phyloP scores from a whole-genome alignment of 495 filamentous ascomycete species.

The Penicillium riverlandense region DNA sequence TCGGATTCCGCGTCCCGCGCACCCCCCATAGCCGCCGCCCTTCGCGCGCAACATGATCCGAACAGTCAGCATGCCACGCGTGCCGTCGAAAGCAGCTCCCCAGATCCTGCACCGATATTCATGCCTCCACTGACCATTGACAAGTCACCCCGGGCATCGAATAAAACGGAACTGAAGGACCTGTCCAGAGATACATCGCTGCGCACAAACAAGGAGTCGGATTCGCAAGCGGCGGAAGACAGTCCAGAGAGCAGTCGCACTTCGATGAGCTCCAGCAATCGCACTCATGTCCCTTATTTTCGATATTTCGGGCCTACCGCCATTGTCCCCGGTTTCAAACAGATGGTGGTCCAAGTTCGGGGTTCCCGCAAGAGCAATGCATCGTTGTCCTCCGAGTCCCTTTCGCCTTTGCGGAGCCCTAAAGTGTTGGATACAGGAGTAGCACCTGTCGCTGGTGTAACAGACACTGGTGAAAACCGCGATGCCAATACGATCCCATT shows the following conservation, averaged over 20 bases:
- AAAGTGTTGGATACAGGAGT: conserved; percentile 17
- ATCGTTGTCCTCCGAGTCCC: conserved; percentile 40
- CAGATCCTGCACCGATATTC: conserved; percentile 12
- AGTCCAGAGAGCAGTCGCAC: conserved; percentile 39
- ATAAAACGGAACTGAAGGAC: conserved; percentile 13
- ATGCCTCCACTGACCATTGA: conserved; percentile 3
- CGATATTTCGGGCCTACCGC: conserved; percentile 83
- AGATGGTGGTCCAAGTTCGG: conserved; percentile 74
- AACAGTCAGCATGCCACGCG: conserved; percentile 6
- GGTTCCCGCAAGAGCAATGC: conserved; percentile 42
- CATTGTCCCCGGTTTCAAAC: conserved; percentile 87
- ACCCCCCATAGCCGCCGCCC: conserved; percentile 13
- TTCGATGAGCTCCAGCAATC: conserved; percentile 30
- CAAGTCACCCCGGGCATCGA: conserved; percentile 13
- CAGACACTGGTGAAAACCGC: conserved; percentile 37
- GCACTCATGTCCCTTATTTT: conserved; percentile 77
- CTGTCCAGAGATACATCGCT: conserved; percentile 13
- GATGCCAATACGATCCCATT: conserved; percentile 65
- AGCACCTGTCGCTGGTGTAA: conserved; percentile 18
- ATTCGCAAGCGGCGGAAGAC: conserved; percentile 20
- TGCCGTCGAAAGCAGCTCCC: conserved; percentile 24
- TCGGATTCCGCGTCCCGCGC: conserved; percentile 26
- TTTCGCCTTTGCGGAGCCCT: conserved; percentile 30
- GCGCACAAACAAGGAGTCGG: conserved; percentile 23
- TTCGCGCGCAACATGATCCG: conserved; percentile 13